Conservation (phyloP, 2,329 filamentous ascomycete species). For the Trichoderma semiorbis region DNA sequence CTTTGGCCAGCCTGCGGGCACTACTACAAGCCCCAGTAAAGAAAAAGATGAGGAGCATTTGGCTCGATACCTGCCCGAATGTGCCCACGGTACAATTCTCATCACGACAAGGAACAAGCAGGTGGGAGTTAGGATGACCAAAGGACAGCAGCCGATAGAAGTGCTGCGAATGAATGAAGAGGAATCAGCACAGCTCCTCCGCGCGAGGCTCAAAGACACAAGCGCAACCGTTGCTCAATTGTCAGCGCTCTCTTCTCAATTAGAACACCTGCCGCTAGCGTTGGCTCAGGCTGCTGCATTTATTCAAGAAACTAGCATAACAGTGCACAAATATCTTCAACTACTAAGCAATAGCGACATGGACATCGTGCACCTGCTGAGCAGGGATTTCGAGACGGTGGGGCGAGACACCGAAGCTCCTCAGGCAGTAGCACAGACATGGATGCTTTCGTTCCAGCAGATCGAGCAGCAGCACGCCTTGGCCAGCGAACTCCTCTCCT, state of each 20-base stretch:
- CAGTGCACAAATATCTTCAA: neutral
- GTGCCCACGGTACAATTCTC: conserved; percentile 23
- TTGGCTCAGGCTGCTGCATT: neutral
- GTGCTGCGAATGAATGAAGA: conserved; percentile 29
- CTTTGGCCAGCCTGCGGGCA: neutral
- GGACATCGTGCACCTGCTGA: neutral
- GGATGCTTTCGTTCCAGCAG: conserved; percentile 29
- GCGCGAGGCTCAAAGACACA: neutral
- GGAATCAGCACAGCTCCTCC: conserved; percentile 21
- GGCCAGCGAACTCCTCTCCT: conserved; percentile 28
- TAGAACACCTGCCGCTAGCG: neutral
- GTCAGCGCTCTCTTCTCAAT: neutral
- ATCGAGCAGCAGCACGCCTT: conserved; percentile 27
- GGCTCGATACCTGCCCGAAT: neutral
- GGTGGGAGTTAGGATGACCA: conserved; percentile 24
- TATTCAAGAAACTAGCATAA: neutral
- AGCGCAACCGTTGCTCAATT: neutral
- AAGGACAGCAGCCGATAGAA: conserved; percentile 23
- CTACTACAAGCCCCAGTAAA: neutral
- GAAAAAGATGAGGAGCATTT: neutral
- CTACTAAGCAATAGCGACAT: neutral
- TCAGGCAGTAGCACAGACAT: neutral
- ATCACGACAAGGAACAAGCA: conserved; percentile 33
- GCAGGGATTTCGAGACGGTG: neutral
- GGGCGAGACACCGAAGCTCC: neutral